Evolutionary conservation across 495 filamentous ascomycete species (phyloP).

Genomic region (Aspergillus homomorphus): DNA sequence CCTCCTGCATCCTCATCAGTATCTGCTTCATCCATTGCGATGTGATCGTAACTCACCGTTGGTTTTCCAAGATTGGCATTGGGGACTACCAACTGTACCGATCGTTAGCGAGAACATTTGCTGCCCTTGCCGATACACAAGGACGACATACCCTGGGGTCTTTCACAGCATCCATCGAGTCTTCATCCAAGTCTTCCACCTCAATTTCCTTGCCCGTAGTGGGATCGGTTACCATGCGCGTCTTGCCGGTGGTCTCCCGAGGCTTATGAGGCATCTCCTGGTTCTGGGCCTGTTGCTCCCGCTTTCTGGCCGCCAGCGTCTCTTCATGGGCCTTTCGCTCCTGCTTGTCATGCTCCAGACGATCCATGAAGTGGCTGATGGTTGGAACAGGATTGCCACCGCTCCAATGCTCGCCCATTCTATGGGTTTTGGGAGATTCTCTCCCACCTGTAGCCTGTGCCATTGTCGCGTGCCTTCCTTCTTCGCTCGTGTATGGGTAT

Average conservation of each 20-base stretch:
- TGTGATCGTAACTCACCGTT: conserved; percentile 47
- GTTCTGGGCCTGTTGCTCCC: conserved; percentile 37
- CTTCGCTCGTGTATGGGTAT: neutral
- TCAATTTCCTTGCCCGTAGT: conserved; percentile 80
- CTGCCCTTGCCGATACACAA: neutral
- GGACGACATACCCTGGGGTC: conserved; percentile 56
- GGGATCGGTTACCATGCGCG: conserved; percentile 78
- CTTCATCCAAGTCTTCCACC: conserved; percentile 74
- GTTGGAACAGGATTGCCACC: conserved; percentile 75
- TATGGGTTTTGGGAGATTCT: conserved; percentile 27
- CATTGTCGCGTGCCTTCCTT: conserved; percentile 20
- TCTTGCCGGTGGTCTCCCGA: conserved; percentile 47
- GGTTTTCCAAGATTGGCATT: conserved; percentile 82
- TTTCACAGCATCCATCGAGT: conserved; percentile 67
- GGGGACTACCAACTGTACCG: conserved; percentile 67
- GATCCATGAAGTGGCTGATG: conserved; percentile 76
- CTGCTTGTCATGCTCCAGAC: conserved; percentile 73
- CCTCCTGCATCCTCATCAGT: conserved; percentile 35
- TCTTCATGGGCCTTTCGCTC: conserved; percentile 68
- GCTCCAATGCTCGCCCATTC: conserved; percentile 44
- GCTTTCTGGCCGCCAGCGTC: conserved; percentile 42
- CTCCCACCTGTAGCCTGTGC: conserved; percentile 18
- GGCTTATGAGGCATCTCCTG: conserved; percentile 38
- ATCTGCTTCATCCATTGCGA: neutral
- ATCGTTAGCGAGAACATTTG: conserved; percentile 6